Base-by-base conservation (phyloP, 2,329 filamentous ascomycete species). In the Trichophyton schoenleinii region DNA sequence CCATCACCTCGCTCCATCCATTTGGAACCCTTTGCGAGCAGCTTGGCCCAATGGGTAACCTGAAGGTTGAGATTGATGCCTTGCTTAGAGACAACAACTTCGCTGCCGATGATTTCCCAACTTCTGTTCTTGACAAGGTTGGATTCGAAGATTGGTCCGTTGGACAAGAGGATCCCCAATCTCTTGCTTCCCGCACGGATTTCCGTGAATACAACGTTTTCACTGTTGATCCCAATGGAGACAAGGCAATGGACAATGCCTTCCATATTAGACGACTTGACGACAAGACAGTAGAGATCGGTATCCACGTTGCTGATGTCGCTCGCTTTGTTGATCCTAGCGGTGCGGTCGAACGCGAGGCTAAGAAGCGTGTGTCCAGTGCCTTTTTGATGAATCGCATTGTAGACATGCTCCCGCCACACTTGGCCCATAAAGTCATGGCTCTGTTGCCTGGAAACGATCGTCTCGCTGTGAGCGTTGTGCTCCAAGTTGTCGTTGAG, bases 51-150 rank as follows among this genome's bases (percentile, higher is more conserved):
- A 97, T 97, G 89, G 94, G 94, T 67, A 91, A 99, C 72, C 82
- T 96, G 67, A 96, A 91, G 78, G 92, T 99, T 62, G 94, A 99
- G 78, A 99, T 94, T 1, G 94, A 99, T 78, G 94, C 94, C 62
- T 83, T 99, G 62, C 83, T 99, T 59, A 87, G 94, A 64, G 94
- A 99, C 79, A 99, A 99, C 82, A 99, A 99, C 79, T 99, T 99
- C 71, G 88, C 89, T 13, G 91, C 91, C 0, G 94, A 99, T 70
- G 94, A 97, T 66, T 99, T 99, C 74, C 95, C 92, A 3, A 94
- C 99, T 70, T 92, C 94, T 61, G 94, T 99, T 57, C 78, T 95
- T 66, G 91, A 92, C 73, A 97, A 89, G 71, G 89, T 97, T 65
- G 89, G 89, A 44, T 87, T 91, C 67, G 89, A 95, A 66, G 89